These are phyloP conservation scores for Chlorociboria aeruginascens DNA, from an alignment of 495 filamentous ascomycete genomes.

Conservation along the genomic window DNA sequence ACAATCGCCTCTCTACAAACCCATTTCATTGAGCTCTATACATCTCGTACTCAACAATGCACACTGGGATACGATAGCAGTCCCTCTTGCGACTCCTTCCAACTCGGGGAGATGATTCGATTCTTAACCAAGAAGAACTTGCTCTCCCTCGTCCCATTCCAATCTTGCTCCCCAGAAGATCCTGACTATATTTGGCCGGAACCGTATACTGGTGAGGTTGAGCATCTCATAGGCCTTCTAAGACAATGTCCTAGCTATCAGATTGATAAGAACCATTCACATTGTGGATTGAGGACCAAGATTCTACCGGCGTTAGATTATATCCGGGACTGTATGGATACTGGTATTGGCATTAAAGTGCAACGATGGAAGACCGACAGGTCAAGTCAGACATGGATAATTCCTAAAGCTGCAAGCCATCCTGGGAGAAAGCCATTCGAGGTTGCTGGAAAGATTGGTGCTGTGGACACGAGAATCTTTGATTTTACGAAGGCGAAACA, in stretches of 20 bases:
- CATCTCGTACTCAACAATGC: slow-evolving; percentile 50
- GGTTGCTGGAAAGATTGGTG: slow-evolving; percentile 7
- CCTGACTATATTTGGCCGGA: slow-evolving; percentile 22
- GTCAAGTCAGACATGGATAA: slow-evolving; percentile 11
- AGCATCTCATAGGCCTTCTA: slow-evolving; percentile 38
- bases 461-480: slow-evolving; percentile 20
- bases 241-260: slow-evolving; percentile 64
- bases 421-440: slow-evolving; percentile 9
- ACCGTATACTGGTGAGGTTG: slow-evolving; percentile 33
- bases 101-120: slow-evolving; percentile 74
- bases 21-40: slow-evolving; percentile 61
- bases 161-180: slow-evolving; percentile 26
- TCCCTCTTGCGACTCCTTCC: slow-evolving; percentile 70
- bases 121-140: slow-evolving; percentile 53
- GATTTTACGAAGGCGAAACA: slow-evolving; percentile 23
- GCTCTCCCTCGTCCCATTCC: slow-evolving; percentile 32
- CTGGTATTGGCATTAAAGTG: slow-evolving; percentile 32
- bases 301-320: slow-evolving; percentile 57
- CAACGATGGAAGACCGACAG: slow-evolving; percentile 33
- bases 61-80: slow-evolving; percentile 66
- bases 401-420: background rate
- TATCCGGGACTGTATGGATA: slow-evolving; percentile 39
- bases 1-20: slow-evolving; percentile 66
- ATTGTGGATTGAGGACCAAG: slow-evolving; percentile 62
- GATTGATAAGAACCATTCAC: slow-evolving; percentile 62